Conservation (phyloP, 768 basidiomycete genomes). For the Rhodotorula sphaerocarpa region DNA sequence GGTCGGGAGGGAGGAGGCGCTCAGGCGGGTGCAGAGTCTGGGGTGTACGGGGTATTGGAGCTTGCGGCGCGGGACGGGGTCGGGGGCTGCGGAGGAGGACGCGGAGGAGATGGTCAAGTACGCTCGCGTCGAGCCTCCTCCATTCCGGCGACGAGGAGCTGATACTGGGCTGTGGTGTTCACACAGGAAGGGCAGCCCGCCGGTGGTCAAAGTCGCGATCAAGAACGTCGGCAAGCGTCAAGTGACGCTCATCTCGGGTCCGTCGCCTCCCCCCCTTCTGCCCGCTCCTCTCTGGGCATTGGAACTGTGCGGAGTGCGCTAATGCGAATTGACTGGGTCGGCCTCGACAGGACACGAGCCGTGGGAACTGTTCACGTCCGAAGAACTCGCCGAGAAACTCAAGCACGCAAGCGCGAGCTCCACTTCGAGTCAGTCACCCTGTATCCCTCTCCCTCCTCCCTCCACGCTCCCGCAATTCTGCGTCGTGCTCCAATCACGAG, state of each 20-base stretch:
- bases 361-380: slow-evolving; percentile 16
- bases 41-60: slow-evolving; percentile 13
- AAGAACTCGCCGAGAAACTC: slow-evolving; percentile 26
- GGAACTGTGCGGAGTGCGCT: no score
- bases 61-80: background rate
- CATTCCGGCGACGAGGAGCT: no score
- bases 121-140: background rate
- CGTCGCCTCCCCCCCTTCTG: background rate
- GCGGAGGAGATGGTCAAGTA: slow-evolving; percentile 20
- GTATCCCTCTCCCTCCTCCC: background rate
- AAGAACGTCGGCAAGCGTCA: slow-evolving; percentile 34
- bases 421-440: slow-evolving; percentile 7
- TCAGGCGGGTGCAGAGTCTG: slow-evolving; percentile 5
- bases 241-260: slow-evolving; percentile 29
- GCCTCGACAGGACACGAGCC: slow-evolving; percentile 26
- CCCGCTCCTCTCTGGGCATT: background rate
- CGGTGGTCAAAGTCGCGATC: slow-evolving; percentile 16
- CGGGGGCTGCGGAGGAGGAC: background rate
- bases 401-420: slow-evolving; percentile 22
- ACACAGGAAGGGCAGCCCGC: slow-evolving; percentile 28
- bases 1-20: slow-evolving; percentile 14
- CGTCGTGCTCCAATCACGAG: no score
- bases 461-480: background rate
- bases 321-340: no score
- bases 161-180: no score